Percentiles rank a stretch among this genome's conserved stretches.
Conservation (phyloP, 1,284 basidiomycete genomes). For the Crucibulum parvulum region DNA sequence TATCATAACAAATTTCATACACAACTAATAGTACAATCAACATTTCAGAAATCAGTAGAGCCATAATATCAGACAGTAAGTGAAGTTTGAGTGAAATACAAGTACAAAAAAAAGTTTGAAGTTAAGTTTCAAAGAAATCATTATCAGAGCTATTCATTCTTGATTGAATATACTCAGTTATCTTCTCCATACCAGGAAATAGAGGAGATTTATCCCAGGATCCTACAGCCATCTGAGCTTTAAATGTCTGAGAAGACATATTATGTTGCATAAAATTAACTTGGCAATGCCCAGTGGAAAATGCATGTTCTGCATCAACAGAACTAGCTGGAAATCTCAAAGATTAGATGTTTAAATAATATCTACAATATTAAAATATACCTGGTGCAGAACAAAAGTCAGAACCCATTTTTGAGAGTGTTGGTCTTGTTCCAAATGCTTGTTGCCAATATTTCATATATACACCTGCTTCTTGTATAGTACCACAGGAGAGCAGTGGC, state of each 20-base stretch:
- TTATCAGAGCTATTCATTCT: no score
- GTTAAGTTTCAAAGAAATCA: no score
- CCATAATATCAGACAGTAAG: no score
- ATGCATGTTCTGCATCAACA: slow-evolving; percentile 16
- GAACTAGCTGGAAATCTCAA: slow-evolving; percentile 8
- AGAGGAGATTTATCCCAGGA: no score
- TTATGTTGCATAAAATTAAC: slow-evolving; percentile 25
- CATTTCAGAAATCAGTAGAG: no score
- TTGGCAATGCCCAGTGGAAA: slow-evolving; percentile 21
- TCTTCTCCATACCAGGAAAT: no score
- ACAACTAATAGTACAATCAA: no score
- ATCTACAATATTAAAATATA: slow-evolving; percentile 2
- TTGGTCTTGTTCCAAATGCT: slow-evolving; percentile 9
- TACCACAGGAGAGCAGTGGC: neutral
- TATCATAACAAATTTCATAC: no score
- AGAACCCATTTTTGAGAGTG: slow-evolving; percentile 24
- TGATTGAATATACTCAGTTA: no score
- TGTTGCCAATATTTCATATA: slow-evolving; percentile 21
- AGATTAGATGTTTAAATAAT: neutral
- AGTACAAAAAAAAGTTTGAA: no score
- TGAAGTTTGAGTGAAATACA: no score
- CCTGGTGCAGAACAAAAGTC: slow-evolving; percentile 31
- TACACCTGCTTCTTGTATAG: slow-evolving; percentile 15
- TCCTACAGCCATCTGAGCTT: no score
- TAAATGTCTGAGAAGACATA: slow-evolving; percentile 1